A percentile compares a stretch with the other conserved stretches of the same genome.
Evolutionary conservation across 208 protist genomes (phyloP).

Genomic region (Trypanosomatidae sp.): DNA sequence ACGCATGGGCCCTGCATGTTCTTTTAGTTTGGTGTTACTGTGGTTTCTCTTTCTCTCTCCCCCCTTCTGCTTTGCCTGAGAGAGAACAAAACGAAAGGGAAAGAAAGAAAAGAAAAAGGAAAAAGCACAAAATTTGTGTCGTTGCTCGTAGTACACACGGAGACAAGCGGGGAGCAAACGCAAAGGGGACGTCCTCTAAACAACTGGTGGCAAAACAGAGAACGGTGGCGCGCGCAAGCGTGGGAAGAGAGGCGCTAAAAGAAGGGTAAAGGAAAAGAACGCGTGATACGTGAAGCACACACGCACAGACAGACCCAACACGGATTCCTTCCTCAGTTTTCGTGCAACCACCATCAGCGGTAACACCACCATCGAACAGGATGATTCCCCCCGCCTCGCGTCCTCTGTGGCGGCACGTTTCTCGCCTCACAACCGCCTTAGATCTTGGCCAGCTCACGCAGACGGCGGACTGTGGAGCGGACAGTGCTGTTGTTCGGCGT

Average conservation of each 20-base stretch:
- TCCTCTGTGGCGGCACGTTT: background rate
- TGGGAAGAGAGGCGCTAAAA: background rate
- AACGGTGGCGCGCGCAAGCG: background rate
- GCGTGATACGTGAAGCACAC: background rate
- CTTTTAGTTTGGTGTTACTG: background rate
- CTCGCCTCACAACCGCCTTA: slow-evolving; percentile 15
- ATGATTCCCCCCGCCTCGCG: background rate
- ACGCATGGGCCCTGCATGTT: background rate
- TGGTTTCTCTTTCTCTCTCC: background rate
- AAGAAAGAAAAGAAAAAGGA: slow-evolving; percentile 3
- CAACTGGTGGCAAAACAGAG: background rate
- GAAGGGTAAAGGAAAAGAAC: no score
- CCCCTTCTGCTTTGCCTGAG: background rate
- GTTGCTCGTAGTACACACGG: background rate
- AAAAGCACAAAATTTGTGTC: slow-evolving; percentile 1
- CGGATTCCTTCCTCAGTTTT: background rate
- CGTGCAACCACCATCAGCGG: background rate
- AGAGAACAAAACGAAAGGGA: slow-evolving; percentile 3
- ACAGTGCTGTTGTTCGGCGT: slow-evolving; percentile 97
- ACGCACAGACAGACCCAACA: background rate
- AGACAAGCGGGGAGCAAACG: background rate
- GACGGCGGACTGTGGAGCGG: slow-evolving; percentile 97
- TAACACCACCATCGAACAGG: background rate
- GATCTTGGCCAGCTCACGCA: slow-evolving; percentile 94
- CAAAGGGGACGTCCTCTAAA: background rate